These are phyloP conservation scores for Gaeumannomyces sp. DNA, from an alignment of 2,329 filamentous ascomycete genomes.

Conservation along the genomic window DNA sequence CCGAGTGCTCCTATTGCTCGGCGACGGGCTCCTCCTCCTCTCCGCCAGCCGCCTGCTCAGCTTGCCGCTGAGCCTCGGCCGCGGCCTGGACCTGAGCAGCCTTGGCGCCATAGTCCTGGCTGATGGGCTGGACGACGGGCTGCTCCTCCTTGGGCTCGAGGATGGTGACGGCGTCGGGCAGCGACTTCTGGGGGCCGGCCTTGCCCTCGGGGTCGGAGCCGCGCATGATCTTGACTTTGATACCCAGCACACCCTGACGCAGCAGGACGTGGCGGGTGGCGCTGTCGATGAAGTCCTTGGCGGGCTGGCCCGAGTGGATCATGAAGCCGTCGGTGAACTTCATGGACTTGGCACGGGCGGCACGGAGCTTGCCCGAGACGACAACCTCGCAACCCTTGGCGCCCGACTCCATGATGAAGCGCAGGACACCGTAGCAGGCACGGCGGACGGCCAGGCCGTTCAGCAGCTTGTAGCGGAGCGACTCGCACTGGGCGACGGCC, in stretches of 20 bases:
- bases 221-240: constrained; percentile 99
- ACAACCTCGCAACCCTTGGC: constrained; percentile 99
- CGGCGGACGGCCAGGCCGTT: constrained; percentile 98
- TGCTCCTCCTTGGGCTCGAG: constrained; percentile 99
- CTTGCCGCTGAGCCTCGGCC: constrained; percentile 53
- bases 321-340: constrained; percentile 99
- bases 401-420: constrained; percentile 99
- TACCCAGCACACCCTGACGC: constrained; percentile 98
- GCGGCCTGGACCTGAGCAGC: constrained; percentile 58
- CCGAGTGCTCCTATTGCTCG: constrained; percentile 35
- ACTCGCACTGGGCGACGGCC: constrained; percentile 99
- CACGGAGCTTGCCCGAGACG: constrained; percentile 97
- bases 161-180: constrained; percentile 97
- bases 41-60: constrained; percentile 45
- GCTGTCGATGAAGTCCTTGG: constrained; percentile 98
- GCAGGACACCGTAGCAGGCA: constrained; percentile 99
- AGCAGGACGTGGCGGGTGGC: constrained; percentile 99
- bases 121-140: constrained; percentile 87
- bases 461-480: constrained; percentile 99
- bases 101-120: constrained; percentile 99
- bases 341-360: constrained; percentile 99
- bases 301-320: constrained; percentile 99
- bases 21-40: constrained; percentile 47
- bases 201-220: constrained; percentile 99
- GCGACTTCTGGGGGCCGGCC: constrained; percentile 92